Percentiles rank a stretch among this genome's conserved stretches.
phyloP scores from a whole-genome alignment of 345 rosid species.

The Syzygium aromaticum region DNA sequence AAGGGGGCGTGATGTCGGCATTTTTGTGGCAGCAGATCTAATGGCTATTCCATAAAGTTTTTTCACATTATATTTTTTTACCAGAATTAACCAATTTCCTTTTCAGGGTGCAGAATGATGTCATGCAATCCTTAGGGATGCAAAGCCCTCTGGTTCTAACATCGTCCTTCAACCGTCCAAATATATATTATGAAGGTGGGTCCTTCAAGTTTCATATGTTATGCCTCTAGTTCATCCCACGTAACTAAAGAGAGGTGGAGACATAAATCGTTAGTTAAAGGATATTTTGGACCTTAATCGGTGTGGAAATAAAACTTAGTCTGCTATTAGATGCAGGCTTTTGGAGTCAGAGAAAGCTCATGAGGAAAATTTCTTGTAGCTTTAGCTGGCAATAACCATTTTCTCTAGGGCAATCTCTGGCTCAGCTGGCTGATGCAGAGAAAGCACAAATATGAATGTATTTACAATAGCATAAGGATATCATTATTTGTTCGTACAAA shows the following conservation, averaged over 20 bases:
- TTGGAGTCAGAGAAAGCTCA: neutral
- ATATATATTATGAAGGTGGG: slow-evolving; percentile 87
- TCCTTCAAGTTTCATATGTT: slow-evolving; percentile 4
- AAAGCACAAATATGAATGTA: neutral
- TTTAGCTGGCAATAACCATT: neutral
- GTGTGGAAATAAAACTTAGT: neutral
- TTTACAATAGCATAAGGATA: neutral
- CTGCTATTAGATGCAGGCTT: neutral
- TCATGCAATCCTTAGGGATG: slow-evolving; percentile 71
- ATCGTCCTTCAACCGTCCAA: slow-evolving; percentile 94
- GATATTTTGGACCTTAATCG: neutral
- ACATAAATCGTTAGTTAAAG: neutral
- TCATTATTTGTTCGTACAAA: neutral
- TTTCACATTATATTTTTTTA: neutral
- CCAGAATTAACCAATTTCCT: neutral
- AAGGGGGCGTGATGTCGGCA: neutral
- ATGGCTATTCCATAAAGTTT: neutral
- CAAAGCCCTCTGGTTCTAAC: slow-evolving; percentile 69
- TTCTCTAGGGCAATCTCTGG: neutral
- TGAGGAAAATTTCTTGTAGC: neutral
- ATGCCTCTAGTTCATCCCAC: neutral
- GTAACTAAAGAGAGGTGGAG: neutral
- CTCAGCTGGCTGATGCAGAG: neutral
- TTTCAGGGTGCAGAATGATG: slow-evolving; percentile 84
- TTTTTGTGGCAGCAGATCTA: neutral